Base-by-base conservation (phyloP, 2,329 filamentous ascomycete species). In the Venturia asperata region DNA sequence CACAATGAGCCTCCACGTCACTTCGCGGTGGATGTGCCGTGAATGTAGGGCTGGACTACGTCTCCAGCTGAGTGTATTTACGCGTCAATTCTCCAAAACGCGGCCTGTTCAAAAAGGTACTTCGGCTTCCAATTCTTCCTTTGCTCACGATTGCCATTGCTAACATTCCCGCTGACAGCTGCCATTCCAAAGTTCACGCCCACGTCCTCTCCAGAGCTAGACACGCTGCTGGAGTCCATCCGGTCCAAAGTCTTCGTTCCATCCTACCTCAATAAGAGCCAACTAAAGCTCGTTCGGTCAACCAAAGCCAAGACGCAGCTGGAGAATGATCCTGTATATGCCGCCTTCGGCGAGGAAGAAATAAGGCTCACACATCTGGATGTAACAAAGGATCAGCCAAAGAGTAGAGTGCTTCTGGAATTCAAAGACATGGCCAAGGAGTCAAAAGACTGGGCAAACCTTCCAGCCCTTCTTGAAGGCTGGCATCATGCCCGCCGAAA, bases 171-270 rank as follows among this genome's bases (percentile, higher is more conserved):
- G 24, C 37, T 21, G 30, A n/a, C 37, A 70, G 68, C 65, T 61
- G 67, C 74, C 37, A 71, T 74, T 34, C 65, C 69, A 13, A 72
- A 72, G 65, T 87, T 87, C 71, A 72, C 76, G 9, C 76, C 79
- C 63, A 81, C 83, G 5, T 82, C 82, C 17, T 81, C 82, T 55
- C 68, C 77, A 27, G 77, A 83, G 65, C 80, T 89, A 67, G 81
- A 87, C 72, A 66, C 73, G 15, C 71, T 81, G 41, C 81, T 89
- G 67, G 72, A 74, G 49, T 74, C 70, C 27, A 80, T 88, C 71
- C 84, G 86, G 68, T 75, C 80, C 58, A 82, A 82, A 69, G 80
- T 87, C 73, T 82, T 89, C 72, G 75, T 89, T 52, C 86, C 86
- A n/a, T 75, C 80, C 41, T 83, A 85, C 71, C 82, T 90, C 37